A percentile compares a stretch with the other conserved stretches of the same genome.
Conservation (phyloP, 208 protist genomes). For the Acanthamoeba lenticulata region DNA sequence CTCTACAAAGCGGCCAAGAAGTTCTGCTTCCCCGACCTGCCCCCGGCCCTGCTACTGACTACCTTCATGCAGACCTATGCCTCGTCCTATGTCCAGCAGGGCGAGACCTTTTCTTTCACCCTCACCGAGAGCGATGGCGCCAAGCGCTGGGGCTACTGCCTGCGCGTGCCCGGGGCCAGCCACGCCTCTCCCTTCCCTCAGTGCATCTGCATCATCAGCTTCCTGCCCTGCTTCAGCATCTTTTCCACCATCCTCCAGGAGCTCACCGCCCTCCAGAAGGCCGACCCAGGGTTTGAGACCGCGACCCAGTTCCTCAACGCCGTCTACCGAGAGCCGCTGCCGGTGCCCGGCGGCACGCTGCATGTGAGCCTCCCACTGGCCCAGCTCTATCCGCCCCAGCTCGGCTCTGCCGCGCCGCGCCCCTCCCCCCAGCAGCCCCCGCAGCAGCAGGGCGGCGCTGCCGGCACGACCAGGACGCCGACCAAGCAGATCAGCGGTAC, state of each 20-base stretch:
- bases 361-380: not conserved
- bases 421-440: too few relatives aligned
- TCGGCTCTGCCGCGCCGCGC: too few relatives aligned
- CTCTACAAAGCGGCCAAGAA: constrained; percentile 48
- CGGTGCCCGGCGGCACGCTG: not conserved
- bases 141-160: constrained; percentile 67
- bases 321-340: constrained; percentile 1
- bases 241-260: constrained; percentile 61
- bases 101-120: constrained; percentile 52
- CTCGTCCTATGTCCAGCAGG: not conserved
- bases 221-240: constrained; percentile 64
- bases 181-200: not conserved
- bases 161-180: not conserved
- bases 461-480: too few relatives aligned
- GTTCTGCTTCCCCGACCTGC: constrained; percentile 65
- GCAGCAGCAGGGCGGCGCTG: too few relatives aligned
- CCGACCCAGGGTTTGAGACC: not conserved
- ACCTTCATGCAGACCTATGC: not conserved
- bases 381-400: not conserved
- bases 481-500: not conserved
- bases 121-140: constrained; percentile 47
- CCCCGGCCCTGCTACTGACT: not conserved
- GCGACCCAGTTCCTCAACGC: not conserved
- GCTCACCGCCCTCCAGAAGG: constrained; percentile 2
- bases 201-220: constrained; percentile 65